These are phyloP conservation scores for Breviolum minutum DNA, from an alignment of 73 alveolate genomes.

Conservation along the genomic window DNA sequence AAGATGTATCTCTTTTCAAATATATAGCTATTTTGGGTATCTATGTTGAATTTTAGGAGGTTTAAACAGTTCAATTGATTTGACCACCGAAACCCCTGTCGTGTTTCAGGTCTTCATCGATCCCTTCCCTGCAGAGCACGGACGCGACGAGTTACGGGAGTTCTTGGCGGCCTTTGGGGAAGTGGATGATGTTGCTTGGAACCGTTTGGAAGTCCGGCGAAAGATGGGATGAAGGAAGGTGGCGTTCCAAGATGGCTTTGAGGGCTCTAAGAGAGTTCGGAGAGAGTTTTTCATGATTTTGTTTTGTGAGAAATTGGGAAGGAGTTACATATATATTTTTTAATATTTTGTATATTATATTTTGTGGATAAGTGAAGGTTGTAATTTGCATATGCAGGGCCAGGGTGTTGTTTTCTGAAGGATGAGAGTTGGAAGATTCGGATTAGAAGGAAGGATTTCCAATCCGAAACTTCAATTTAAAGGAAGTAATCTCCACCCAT, in stretches of 20 bases:
- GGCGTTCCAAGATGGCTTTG: background rate
- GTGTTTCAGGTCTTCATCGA: conserved; percentile 90
- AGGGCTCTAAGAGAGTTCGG: background rate
- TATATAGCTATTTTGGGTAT: no score
- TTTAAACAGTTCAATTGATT: background rate
- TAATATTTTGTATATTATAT: no score
- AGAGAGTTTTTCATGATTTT: background rate
- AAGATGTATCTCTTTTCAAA: no score
- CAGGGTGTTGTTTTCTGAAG: no score
- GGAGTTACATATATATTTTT: no score
- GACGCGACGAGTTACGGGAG: conserved; percentile 42
- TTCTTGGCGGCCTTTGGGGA: conserved; percentile 76
- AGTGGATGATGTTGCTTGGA: conserved; percentile 50
- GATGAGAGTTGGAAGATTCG: no score
- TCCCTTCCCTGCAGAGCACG: conserved; percentile 52
- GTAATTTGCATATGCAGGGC: no score
- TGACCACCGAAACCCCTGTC: background rate
- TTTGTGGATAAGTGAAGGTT: no score
- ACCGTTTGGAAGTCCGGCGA: background rate
- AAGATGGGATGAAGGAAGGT: background rate
- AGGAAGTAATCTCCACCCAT: no score
- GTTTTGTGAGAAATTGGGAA: background rate
- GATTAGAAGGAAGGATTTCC: no score
- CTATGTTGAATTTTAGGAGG: background rate
- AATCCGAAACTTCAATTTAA: no score